Percentiles rank a stretch among this genome's conserved stretches.
These are phyloP conservation scores for Coniferiporia sulphurascens DNA, from an alignment of 1,284 basidiomycete genomes.

Conservation along the genomic window DNA sequence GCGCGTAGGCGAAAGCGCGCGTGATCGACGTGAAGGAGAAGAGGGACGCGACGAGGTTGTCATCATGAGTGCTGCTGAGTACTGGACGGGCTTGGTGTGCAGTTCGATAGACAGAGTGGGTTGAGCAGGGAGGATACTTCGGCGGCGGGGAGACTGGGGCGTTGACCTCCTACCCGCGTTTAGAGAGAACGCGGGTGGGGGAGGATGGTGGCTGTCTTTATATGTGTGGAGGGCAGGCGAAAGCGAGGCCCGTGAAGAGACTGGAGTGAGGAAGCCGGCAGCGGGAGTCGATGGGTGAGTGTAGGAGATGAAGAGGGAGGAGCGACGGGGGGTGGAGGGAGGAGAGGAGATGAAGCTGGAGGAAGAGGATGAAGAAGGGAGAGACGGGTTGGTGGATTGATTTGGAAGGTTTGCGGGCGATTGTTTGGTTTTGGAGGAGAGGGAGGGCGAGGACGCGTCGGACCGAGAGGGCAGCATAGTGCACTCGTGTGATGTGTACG, in stretches of 20 bases:
- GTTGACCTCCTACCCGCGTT: constrained; percentile 2
- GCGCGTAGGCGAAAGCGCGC: constrained; percentile 12
- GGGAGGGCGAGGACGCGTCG: constrained; percentile 3
- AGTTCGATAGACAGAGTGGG: constrained; percentile 7
- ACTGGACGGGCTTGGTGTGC: constrained; percentile 5
- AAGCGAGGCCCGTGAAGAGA: constrained; percentile 12
- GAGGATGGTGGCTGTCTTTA: neutral
- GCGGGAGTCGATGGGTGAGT: neutral
- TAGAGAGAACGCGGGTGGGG: constrained; percentile 1
- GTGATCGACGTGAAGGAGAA: constrained; percentile 8
- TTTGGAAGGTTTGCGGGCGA: too few relatives aligned
- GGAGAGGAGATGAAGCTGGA: neutral
- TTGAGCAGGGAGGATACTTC: constrained; percentile 5
- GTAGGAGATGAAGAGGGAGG: neutral
- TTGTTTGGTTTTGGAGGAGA: neutral
- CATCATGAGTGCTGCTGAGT: neutral
- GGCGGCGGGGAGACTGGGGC: constrained; percentile 1
- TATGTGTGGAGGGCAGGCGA: neutral
- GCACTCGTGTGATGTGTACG: constrained; percentile 8
- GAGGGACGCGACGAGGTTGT: constrained; percentile 5
- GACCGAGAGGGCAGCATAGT: constrained; percentile 5
- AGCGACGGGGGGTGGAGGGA: constrained; percentile 3
- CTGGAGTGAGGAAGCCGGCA: constrained; percentile 11
- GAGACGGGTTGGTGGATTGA: too few relatives aligned
- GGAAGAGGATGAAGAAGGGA: constrained; percentile 1